A percentile compares a stretch with the other conserved stretches of the same genome.
Evolutionary conservation across 306 rosid genomes (phyloP).

Genomic region (Prunus davidiana): DNA sequence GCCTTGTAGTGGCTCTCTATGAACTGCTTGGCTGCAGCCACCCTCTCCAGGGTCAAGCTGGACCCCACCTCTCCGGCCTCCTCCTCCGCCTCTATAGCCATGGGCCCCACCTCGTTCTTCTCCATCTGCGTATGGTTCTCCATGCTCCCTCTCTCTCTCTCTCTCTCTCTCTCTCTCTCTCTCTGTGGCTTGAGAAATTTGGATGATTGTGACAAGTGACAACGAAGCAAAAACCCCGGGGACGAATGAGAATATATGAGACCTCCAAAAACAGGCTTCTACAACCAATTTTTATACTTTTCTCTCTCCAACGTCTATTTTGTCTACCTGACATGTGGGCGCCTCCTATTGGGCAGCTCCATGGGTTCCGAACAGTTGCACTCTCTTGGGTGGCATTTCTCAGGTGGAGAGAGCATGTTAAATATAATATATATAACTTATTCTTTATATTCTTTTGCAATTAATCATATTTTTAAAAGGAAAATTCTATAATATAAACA

Average conservation of each 20-base stretch:
- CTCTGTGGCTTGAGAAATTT: slow-evolving; percentile 23
- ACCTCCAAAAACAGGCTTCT: slow-evolving; percentile 31
- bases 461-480: background rate
- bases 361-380: slow-evolving; percentile 7
- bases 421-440: background rate
- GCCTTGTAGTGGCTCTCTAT: slow-evolving; percentile 81
- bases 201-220: slow-evolving; percentile 45
- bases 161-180: background rate
- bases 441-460: background rate
- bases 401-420: background rate
- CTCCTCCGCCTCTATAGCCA: slow-evolving; percentile 22
- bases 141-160: slow-evolving; percentile 25
- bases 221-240: slow-evolving; percentile 26
- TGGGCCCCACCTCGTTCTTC: slow-evolving; percentile 25
- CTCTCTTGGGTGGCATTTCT: background rate
- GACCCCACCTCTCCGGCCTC: slow-evolving; percentile 49
- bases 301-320: background rate
- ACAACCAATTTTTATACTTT: slow-evolving; percentile 2
- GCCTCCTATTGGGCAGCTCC: background rate
- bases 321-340: slow-evolving; percentile 27
- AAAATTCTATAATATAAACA: too few relatives aligned
- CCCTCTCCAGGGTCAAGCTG: slow-evolving; percentile 83
- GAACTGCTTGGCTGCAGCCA: slow-evolving; percentile 85
- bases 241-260: slow-evolving; percentile 7
- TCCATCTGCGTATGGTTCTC: slow-evolving; percentile 32